These are phyloP conservation scores for Pseudogymnoascus sp. DNA, from an alignment of 2,329 filamentous ascomycete species.

Conservation along the genomic window DNA sequence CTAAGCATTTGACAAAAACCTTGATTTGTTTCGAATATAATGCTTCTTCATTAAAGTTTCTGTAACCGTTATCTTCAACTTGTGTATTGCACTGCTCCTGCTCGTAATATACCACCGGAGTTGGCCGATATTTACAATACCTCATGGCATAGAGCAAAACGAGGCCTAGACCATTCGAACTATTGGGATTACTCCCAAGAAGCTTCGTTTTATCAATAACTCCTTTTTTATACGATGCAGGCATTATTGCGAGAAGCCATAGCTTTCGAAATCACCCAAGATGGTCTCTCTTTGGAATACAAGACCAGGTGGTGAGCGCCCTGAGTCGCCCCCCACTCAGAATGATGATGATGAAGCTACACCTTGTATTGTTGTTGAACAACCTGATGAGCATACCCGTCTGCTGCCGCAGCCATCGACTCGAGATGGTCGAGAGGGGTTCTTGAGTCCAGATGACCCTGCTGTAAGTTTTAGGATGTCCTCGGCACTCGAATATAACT, in stretches of 20 bases:
- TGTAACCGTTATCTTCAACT: background rate
- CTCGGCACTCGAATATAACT: background rate
- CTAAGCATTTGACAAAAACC: background rate
- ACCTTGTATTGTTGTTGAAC: slow-evolving; percentile 25
- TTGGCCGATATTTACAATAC: background rate
- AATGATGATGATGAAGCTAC: slow-evolving; percentile 18
- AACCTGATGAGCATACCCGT: slow-evolving; percentile 50
- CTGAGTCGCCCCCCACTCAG: slow-evolving; percentile 27
- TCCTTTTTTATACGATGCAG: background rate
- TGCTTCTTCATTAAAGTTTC: background rate
- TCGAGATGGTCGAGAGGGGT: slow-evolving; percentile 32
- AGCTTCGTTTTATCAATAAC: background rate
- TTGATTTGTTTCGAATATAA: background rate
- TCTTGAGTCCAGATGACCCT: slow-evolving; percentile 72
- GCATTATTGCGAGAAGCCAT: background rate
- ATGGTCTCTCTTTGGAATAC: background rate
- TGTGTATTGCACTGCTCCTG: background rate
- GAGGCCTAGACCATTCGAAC: background rate
- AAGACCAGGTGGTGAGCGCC: slow-evolving; percentile 8
- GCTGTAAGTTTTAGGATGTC: slow-evolving; percentile 48
- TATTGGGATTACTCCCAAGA: too few relatives aligned
- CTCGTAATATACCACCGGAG: background rate
- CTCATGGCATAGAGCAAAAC: slow-evolving; percentile 1
- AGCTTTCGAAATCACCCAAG: background rate
- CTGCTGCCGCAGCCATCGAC: slow-evolving; percentile 20